These are phyloP conservation scores for Salix dunnii DNA, from an alignment of 345 rosid species.

Conservation along the genomic window DNA sequence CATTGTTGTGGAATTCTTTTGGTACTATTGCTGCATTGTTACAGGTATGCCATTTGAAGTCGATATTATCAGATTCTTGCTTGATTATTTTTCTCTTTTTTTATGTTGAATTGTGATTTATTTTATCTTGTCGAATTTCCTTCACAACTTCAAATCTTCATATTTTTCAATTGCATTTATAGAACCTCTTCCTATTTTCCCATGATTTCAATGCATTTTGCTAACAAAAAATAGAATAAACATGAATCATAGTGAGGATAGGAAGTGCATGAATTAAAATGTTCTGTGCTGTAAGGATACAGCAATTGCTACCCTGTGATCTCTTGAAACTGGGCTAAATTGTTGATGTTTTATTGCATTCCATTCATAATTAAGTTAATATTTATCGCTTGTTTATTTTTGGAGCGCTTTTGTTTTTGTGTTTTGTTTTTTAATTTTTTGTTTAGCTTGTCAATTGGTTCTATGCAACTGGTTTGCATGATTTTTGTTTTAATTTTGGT, in stretches of 20 bases:
- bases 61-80: not conserved
- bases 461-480: not conserved
- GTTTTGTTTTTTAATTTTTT: not conserved
- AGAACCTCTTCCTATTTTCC: not conserved
- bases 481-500: not conserved
- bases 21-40: constrained; percentile 76
- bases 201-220: not conserved
- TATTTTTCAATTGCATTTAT: not conserved
- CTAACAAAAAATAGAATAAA: not conserved
- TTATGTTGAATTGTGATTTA: not conserved
- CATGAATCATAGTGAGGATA: not conserved
- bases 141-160: not conserved
- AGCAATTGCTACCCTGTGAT: not conserved
- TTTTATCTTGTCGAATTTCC: not conserved
- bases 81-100: not conserved
- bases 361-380: not conserved
- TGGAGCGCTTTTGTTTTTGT: not conserved
- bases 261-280: not conserved
- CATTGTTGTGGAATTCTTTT: constrained; percentile 80
- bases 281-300: not conserved
- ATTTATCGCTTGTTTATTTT: not conserved
- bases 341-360: not conserved
- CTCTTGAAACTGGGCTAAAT: not conserved
- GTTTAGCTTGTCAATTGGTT: not conserved
- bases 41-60: constrained; percentile 50